Evolutionary conservation across 495 filamentous ascomycete genomes (phyloP), one percentile per base, ranked within the genome.

Genomic region (Penicillium herquei): DNA sequence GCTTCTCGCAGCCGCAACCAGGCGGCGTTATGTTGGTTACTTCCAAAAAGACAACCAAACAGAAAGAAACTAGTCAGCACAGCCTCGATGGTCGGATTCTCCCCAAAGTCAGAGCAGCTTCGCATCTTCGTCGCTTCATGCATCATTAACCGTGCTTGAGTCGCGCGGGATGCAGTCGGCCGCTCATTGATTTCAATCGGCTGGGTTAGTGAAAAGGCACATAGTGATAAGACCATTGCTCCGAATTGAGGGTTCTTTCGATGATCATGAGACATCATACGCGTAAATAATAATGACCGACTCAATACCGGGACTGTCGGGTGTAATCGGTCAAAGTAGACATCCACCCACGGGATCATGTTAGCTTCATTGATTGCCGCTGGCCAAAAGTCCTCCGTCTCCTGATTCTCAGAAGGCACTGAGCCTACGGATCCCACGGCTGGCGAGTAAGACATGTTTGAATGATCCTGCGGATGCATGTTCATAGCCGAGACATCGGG

Each of bases 121-220:
- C 90, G 84, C 54, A 91, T 87, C 37, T 87, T 83, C 18, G 90
- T 71, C 3, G 87, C 85, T 70, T 94, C 90, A 50, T 91, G 82
- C 70, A 95, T 81, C 58, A 96, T 76, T 40, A 74, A 77, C 10
- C 70, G 66, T 14, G 76, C 72, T 9, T 87, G 86, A 35, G 81
- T 77, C 16, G 76, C 77, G 69, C 79, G 70, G 0, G 68, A 72
- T 3, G 72, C 69, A 0, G 73, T 74, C 0, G 73, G 68, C 3
- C 69, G 70, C 51, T 76, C 73, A 26, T 70, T 68, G 3, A 83
- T 73, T 26, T 77, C 71, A 53, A 92, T 91, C 0, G 91, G 90
- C 61, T 95, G 91, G 10, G 92, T 90, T 70, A 91, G 81, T 65
- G 92, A 88, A 69, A 90, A 94, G 12, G 88, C 89, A 62, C 88